Evolutionary conservation across 129 eudicot genomes (phyloP), one percentile per base, ranked within the genome.

Genomic region (Flaveria ramosissima): DNA sequence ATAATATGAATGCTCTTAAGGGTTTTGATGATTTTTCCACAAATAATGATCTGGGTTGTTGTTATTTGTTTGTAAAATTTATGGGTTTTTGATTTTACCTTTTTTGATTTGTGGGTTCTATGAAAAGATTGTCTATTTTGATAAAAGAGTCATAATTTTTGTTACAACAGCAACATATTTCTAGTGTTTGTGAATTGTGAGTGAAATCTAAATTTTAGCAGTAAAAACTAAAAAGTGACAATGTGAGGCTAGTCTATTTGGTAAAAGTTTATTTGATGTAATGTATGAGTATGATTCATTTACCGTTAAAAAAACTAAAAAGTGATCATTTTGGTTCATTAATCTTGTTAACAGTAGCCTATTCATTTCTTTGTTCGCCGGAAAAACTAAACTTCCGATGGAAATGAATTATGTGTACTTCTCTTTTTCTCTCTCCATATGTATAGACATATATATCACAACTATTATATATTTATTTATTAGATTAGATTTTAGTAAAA

Each of bases 21-120:
- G 56, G 68, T 65, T 57, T 68, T 77, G 9, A 13, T 62, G 14
- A 61, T 71, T 51, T 61, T 72, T 55, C 9, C 50, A 13, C 56
- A 72, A 64, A 72, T 52, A 41, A 51, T 50, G 78, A 79, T 72
- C 3, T 42, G 83, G 59, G 26, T 39, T 15, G 7, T 48, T 16
- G 36, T 30, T 3, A 66, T 70, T 71, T 70, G 55, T 26, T 15
- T 59, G 26, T 78, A 70, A 30, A 47, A 60, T 50, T 74, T 21
- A 27, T 66, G 43, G 60, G 60, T 64, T 53, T 72, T 15, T 15
- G 61, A 62, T 79, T 79, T 24, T 74, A 56, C 64, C 5, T 30
- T 21, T 27, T 74, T 74, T 74, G 21, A 19, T 75, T 74, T 74
- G 6, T 68, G 36, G 65, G 27, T 68, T 45, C n/a, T 45, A 8